A percentile compares a stretch with the other conserved stretches of the same genome.
Conservation (phyloP, 2,329 filamentous ascomycete species). For the Phyllosticta capitalensis region DNA sequence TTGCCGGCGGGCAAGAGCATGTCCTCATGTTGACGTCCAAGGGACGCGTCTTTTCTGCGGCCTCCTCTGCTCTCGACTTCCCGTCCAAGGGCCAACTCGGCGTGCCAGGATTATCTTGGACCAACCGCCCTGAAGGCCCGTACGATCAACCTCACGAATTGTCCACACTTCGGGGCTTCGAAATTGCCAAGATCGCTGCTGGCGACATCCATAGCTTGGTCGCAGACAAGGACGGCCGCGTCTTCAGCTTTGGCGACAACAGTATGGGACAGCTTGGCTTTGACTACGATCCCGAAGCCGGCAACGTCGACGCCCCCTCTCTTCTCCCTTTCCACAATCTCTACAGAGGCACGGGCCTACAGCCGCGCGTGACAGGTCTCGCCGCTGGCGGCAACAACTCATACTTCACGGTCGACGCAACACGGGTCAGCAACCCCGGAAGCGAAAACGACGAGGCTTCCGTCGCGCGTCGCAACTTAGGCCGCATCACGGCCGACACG, state of each 20-base stretch:
- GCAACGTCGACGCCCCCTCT: constrained; percentile 59
- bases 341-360: constrained; percentile 56
- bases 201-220: constrained; percentile 82
- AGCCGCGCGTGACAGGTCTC: constrained; percentile 62
- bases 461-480: constrained; percentile 32
- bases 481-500: constrained; percentile 60
- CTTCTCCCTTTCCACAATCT: constrained; percentile 61
- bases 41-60: constrained; percentile 83
- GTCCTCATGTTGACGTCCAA: constrained; percentile 73
- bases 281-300: constrained; percentile 52
- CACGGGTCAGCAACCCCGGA: constrained; percentile 42
- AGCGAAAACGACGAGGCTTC: constrained; percentile 19
- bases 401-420: constrained; percentile 78
- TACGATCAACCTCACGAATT: constrained; percentile 81
- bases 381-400: constrained; percentile 80
- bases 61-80: constrained; percentile 66
- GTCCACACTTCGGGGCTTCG: constrained; percentile 56
- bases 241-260: constrained; percentile 90
- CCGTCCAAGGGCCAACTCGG: constrained; percentile 81
- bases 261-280: constrained; percentile 85
- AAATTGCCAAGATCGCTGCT: constrained; percentile 65
- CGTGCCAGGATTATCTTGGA: constrained; percentile 72
- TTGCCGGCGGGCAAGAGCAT: constrained; percentile 76
- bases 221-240: constrained; percentile 62
- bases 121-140: constrained; percentile 62